These are phyloP conservation scores for Sclerotinia glacialis DNA, from an alignment of 2,329 filamentous ascomycete species.

Conservation along the genomic window DNA sequence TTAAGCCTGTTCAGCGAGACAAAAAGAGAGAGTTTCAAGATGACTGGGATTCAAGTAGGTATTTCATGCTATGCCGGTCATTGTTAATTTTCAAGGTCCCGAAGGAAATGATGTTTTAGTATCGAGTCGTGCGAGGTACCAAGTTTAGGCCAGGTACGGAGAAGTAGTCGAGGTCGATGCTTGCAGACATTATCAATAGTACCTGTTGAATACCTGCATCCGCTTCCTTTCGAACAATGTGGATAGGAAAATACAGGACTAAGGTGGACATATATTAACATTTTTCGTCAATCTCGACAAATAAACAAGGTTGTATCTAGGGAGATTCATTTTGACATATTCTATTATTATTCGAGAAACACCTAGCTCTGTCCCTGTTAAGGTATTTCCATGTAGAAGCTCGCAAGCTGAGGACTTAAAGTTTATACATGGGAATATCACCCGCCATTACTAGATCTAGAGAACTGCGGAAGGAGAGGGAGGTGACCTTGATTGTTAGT, in stretches of 20 bases:
- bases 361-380: not conserved
- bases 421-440: not conserved
- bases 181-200: not conserved
- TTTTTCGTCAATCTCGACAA: slow-evolving; percentile 16
- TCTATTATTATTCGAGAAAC: slow-evolving; percentile 13
- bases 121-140: slow-evolving; percentile 3
- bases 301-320: slow-evolving; percentile 8
- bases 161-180: slow-evolving; percentile 3
- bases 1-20: not conserved
- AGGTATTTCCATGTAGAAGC: not conserved
- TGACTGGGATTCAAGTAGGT: slow-evolving; percentile 6
- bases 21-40: slow-evolving; percentile 19
- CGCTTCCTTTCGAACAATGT: not conserved
- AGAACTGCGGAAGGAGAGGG: not conserved
- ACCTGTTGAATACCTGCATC: not conserved
- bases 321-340: slow-evolving; percentile 5
- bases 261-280: not conserved
- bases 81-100: slow-evolving; percentile 5
- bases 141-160: slow-evolving; percentile 5
- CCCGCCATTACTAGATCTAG: not conserved
- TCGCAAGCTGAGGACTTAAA: not conserved
- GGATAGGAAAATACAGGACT: not conserved
- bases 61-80: slow-evolving; percentile 8
- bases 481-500: not conserved
- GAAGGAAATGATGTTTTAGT: slow-evolving; percentile 17